These are phyloP conservation scores for Fusarium cicatricum DNA, from an alignment of 2,329 filamentous ascomycete genomes.

Conservation along the genomic window DNA sequence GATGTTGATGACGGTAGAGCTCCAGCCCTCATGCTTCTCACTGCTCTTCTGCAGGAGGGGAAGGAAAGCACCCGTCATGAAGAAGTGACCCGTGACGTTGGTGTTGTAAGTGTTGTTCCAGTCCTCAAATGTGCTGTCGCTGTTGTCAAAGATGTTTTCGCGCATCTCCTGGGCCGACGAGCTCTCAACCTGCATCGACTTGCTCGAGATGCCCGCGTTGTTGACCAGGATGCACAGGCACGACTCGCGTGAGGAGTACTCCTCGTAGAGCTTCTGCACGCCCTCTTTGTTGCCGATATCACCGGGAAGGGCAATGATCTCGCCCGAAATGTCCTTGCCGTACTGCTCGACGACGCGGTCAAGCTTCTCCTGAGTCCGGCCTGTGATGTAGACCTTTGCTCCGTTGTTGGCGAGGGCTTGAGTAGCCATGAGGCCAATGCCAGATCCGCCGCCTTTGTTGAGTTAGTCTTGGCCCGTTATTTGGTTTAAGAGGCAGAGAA, in stretches of 20 bases:
- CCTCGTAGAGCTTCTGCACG: slow-evolving; percentile 63
- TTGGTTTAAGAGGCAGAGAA: not conserved
- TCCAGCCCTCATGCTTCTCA: slow-evolving; percentile 55
- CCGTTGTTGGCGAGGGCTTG: slow-evolving; percentile 73
- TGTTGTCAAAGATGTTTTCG: slow-evolving; percentile 72
- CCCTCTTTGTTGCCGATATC: slow-evolving; percentile 71
- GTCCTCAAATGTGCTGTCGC: slow-evolving; percentile 65
- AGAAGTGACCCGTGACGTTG: slow-evolving; percentile 77
- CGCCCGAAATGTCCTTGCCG: slow-evolving; percentile 60
- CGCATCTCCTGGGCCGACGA: slow-evolving; percentile 61
- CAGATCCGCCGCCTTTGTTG: slow-evolving; percentile 60
- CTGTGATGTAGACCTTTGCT: slow-evolving; percentile 75
- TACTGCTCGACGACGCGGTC: slow-evolving; percentile 67
- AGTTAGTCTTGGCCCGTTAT: not conserved
- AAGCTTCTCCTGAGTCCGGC: slow-evolving; percentile 69
- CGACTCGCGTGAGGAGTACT: slow-evolving; percentile 62
- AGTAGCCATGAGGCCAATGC: slow-evolving; percentile 74
- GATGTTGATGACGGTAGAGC: slow-evolving; percentile 72
- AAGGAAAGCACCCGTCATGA: slow-evolving; percentile 68
- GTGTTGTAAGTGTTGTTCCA: slow-evolving; percentile 79
- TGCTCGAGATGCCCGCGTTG: slow-evolving; percentile 71
- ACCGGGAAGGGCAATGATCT: slow-evolving; percentile 66
- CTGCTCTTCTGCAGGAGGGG: slow-evolving; percentile 65
- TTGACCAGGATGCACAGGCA: slow-evolving; percentile 73
- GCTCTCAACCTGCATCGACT: slow-evolving; percentile 61